These are phyloP conservation scores for Rostrohypoxylon terebratum DNA, from an alignment of 495 filamentous ascomycete species.

Conservation along the genomic window DNA sequence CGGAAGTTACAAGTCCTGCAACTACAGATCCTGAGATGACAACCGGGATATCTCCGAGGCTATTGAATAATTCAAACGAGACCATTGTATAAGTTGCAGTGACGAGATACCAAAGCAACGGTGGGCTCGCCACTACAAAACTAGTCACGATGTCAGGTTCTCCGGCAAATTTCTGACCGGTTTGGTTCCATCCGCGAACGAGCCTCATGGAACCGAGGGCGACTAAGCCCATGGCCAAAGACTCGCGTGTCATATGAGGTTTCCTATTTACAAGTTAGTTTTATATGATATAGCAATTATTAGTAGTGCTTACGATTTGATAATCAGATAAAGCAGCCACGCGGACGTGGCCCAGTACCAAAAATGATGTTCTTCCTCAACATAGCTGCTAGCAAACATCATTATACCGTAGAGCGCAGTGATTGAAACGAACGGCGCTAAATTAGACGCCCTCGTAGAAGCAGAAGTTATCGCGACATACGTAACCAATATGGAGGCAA, in stretches of 20 bases:
- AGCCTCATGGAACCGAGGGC: constrained; percentile 69
- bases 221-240: constrained; percentile 22
- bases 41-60: constrained; percentile 52
- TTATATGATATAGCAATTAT: background rate
- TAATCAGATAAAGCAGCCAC: constrained; percentile 76
- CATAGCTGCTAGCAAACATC: constrained; percentile 98
- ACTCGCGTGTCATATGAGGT: constrained; percentile 16
- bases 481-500: constrained; percentile 42
- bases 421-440: constrained; percentile 52
- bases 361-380: constrained; percentile 98
- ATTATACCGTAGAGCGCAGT: constrained; percentile 76
- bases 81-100: constrained; percentile 71
- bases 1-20: constrained; percentile 62
- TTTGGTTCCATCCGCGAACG: constrained; percentile 89
- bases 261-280: constrained; percentile 36
- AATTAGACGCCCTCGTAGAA: constrained; percentile 20
- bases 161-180: constrained; percentile 92
- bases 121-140: constrained; percentile 70
- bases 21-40: constrained; percentile 42
- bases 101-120: constrained; percentile 80
- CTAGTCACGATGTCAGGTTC: constrained; percentile 82
- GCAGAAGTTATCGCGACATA: constrained; percentile 38
- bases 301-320: constrained; percentile 54
- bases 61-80: constrained; percentile 50
- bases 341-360: constrained; percentile 92